Base-by-base conservation (phyloP, 495 filamentous ascomycete species). In the Hypomontagnella monticulosa region DNA sequence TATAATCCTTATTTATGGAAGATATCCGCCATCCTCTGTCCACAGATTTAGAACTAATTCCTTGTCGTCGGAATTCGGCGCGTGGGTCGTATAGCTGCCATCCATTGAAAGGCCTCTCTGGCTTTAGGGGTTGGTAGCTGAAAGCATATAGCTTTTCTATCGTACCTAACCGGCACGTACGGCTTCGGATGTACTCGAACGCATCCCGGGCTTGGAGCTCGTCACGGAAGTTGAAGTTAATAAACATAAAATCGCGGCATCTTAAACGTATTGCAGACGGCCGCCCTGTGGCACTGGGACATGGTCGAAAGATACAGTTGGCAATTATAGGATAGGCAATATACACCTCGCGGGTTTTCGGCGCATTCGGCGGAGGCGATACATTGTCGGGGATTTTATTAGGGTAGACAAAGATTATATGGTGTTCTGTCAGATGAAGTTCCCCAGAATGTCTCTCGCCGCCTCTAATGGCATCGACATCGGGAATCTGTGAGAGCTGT, bases 111-210 rank as follows among this genome's bases (percentile, higher is more conserved):
- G 85, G 85, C 62, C 83, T 88, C 79, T 98, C 95, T 3, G 85
- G 60, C 33, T 81, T 80, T 0, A 88, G 88, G 18, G 93, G 89
- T 46, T 85, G 81, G 72, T 94, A 97, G 53, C 81, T 84, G 74
- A 98, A 99, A 11, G 95, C 95, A 69, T 97, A 92, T 3, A 99
- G 85, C 75, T 92, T 96, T 49, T 97, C 93, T 54, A 97, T 82
- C 40, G 88, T 87, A 8, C 92, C 90, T 16, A 94, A 78, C 66
- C 87, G 90, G 74, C 93, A 97, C 0, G 93, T 93, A 78, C 89
- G 89, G 42, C 82, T 78, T 61, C 88, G 90, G 57, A 98, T 95
- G 43, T 87, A 91, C 38, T 97, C 96, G 70, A 90, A 97, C 1
- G 94, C 96, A 64, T 97, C 93, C 18, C 89, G 82, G 9, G 90